phyloP scores from a whole-genome alignment of 75 land plant species.

The Picea glauca region DNA sequence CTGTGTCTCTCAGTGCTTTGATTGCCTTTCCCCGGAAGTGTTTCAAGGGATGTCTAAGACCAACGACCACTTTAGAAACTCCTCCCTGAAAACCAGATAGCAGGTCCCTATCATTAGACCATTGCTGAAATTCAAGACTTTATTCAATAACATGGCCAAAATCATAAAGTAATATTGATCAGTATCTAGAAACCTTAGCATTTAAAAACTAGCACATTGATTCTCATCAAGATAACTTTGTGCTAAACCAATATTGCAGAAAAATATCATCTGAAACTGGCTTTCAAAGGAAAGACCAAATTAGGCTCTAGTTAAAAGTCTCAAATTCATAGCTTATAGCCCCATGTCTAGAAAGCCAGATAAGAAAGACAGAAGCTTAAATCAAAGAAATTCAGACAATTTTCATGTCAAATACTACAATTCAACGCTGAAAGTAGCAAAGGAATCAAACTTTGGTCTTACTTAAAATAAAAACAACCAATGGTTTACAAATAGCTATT shows the following conservation, averaged over 20 bases:
- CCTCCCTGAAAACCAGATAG: constrained; percentile 3
- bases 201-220: background rate
- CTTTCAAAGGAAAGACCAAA: too few relatives aligned
- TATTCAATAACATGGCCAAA: background rate
- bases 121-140: background rate
- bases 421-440: too few relatives aligned
- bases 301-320: too few relatives aligned
- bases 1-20: constrained; percentile 7
- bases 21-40: constrained; percentile 14
- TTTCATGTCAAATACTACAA: too few relatives aligned
- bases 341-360: background rate
- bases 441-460: too few relatives aligned
- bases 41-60: constrained; percentile 12
- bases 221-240: background rate
- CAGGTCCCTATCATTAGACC: background rate
- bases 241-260: background rate
- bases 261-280: background rate
- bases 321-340: background rate
- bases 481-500: too few relatives aligned
- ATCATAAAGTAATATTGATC: background rate
- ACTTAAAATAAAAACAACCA: too few relatives aligned
- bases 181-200: background rate
- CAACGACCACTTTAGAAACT: constrained; percentile 1
- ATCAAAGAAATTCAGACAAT: too few relatives aligned
- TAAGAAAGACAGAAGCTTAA: background rate